These are phyloP conservation scores for Parachlorella kessleri DNA, from an alignment of 139 green algal genomes.

Conservation along the genomic window DNA sequence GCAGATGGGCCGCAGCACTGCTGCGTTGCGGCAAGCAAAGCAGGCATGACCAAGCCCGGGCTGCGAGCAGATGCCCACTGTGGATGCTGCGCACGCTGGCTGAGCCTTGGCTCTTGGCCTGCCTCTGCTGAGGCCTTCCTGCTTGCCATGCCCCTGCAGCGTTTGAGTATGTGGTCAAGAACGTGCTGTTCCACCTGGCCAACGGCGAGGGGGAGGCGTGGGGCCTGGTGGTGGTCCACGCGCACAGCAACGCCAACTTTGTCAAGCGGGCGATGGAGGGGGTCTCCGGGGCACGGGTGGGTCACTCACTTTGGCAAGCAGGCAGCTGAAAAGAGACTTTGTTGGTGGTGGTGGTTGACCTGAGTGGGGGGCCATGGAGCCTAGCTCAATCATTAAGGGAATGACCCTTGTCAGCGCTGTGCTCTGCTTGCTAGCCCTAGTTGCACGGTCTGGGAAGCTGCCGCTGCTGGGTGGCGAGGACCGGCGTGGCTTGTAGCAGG, in stretches of 20 bases:
- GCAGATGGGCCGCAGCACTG: too few relatives aligned
- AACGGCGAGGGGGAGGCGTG: neutral
- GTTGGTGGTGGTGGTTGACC: neutral
- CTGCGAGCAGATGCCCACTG: too few relatives aligned
- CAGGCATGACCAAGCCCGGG: too few relatives aligned
- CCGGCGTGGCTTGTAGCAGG: too few relatives aligned
- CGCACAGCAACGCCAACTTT: constrained; percentile 2
- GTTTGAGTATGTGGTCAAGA: constrained; percentile 30
- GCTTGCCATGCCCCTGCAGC: neutral
- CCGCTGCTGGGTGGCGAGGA: too few relatives aligned
- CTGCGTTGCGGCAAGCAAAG: neutral
- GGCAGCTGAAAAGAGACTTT: neutral
- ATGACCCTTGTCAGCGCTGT: too few relatives aligned
- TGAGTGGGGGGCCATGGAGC: too few relatives aligned
- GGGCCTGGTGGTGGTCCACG: constrained; percentile 20
- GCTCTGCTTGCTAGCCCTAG: too few relatives aligned
- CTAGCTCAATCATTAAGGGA: too few relatives aligned
- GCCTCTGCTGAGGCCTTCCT: neutral
- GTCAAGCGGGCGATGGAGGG: neutral
- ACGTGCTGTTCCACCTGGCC: constrained; percentile 22
- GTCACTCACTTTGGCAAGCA: neutral
- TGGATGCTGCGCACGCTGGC: too few relatives aligned
- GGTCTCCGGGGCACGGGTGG: neutral
- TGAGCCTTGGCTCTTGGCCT: too few relatives aligned
- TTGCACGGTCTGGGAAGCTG: too few relatives aligned